Evolutionary conservation across 257 asterid genomes (phyloP), one percentile per base, ranked within the genome.

Genomic region (Ocimum tenuiflorum): DNA sequence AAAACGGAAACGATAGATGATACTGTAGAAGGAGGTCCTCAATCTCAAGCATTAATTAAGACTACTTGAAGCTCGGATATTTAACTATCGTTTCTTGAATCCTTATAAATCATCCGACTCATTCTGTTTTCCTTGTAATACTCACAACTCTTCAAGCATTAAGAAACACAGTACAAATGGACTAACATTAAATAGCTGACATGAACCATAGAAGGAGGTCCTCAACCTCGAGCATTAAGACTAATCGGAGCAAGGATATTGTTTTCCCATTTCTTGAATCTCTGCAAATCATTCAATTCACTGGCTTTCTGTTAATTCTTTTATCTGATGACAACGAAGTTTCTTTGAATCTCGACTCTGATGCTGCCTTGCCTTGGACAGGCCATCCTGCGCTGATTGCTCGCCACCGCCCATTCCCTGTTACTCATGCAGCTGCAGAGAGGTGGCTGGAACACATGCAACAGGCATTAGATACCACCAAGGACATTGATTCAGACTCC

Each of bases 311-410:
- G 49, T 57, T n/a, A n/a, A n/a, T n/a, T n/a, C n/a, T 39, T 47
- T 7, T 14, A 41, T 29, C 15, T 24, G 9, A 36, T 27, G 31
- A 27, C 31, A 27, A 27, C 4, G 31, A 27, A 27, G 31, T 1
- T 27, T 3, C n/a, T 54, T n/a, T 41, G 7, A 56, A 14, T 45
- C 42, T 58, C 38, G 73, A 73, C 45, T 41, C 70, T 4, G 41
- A 31, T 47, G n/a, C 13, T 27, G 49, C 31, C 13, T 0, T 24
- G 17, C n/a, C 45, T 38, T 74, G 22, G 68, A 76, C 80, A 92
- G 99, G 99, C 66, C 99, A 87, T 78, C 97, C 97, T 11, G 97
- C 99, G 46, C 59, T 92, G 84, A 92, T 92, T 77, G 99, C 81
- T 14, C 97, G 99, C 10, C 99, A 92, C 77, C 91, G 96, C 22